Percentiles rank a stretch among this genome's conserved stretches.
These are phyloP conservation scores for Vigna angularis DNA, from an alignment of 306 rosid species.

Conservation along the genomic window DNA sequence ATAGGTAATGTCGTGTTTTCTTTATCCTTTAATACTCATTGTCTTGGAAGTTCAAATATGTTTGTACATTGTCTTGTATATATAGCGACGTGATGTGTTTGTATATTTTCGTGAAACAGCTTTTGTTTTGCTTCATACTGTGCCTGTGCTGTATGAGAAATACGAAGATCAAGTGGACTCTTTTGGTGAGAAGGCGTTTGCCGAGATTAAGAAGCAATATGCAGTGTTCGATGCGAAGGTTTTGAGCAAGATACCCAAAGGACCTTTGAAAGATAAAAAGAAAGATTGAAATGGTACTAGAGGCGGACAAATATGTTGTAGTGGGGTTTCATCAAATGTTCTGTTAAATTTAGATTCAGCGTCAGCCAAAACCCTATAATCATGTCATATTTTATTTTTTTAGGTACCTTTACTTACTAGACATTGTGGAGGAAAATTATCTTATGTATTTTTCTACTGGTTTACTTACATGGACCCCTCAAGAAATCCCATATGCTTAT, in stretches of 20 bases:
- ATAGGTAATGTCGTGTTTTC: conserved; percentile 62
- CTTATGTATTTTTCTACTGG: conserved; percentile 37
- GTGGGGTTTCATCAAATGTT: conserved; percentile 40
- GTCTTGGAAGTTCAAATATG: conserved; percentile 10
- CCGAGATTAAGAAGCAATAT: conserved; percentile 82
- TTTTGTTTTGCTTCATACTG: conserved; percentile 77
- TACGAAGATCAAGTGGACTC: conserved; percentile 78
- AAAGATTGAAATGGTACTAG: conserved; percentile 47
- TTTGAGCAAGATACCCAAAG: conserved; percentile 80
- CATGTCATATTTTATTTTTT: conserved; percentile 30
- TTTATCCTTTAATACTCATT: not conserved
- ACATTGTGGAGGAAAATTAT: conserved; percentile 43
- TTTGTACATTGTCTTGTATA: not conserved
- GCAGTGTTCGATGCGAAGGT: conserved; percentile 90
- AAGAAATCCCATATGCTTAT: conserved; percentile 40
- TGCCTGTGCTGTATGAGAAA: conserved; percentile 89
- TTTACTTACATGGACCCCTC: conserved; percentile 30
- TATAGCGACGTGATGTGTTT: not conserved
- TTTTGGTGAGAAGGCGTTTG: conserved; percentile 77
- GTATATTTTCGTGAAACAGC: conserved; percentile 58
- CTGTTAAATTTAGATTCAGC: conserved; percentile 44
- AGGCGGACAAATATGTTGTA: conserved; percentile 36
- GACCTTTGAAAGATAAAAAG: conserved; percentile 76
- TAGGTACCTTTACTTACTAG: conserved; percentile 33
- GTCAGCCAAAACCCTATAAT: conserved; percentile 46